Evolutionary conservation across 2,329 filamentous ascomycete genomes (phyloP).

Genomic region (Pseudopithomyces maydicus): DNA sequence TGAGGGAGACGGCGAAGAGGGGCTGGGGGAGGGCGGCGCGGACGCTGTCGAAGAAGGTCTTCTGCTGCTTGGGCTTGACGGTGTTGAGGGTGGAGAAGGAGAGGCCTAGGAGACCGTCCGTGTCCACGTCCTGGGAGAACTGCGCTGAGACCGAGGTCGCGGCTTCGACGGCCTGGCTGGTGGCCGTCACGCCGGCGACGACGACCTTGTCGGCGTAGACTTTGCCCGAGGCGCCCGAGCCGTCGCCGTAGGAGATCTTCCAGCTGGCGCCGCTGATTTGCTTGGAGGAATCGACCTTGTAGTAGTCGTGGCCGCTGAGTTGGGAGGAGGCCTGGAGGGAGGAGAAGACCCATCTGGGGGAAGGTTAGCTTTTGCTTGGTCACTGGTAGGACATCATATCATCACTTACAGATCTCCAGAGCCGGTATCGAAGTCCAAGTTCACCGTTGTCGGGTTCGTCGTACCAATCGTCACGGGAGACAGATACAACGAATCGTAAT

Average conservation of each 20-base stretch:
- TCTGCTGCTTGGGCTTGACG: conserved; percentile 55
- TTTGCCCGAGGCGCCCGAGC: conserved; percentile 64
- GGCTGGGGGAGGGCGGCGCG: conserved; percentile 56
- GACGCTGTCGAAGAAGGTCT: conserved; percentile 66
- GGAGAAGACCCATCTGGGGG: conserved; percentile 68
- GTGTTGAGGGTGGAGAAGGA: conserved; percentile 66
- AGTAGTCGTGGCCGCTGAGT: conserved; percentile 61
- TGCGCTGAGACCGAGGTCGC: conserved; percentile 62
- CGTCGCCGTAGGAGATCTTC: conserved; percentile 69
- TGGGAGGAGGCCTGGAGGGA: conserved; percentile 57
- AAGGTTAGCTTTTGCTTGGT: conserved; percentile 19
- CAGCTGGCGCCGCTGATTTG: conserved; percentile 58
- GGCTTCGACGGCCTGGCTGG: conserved; percentile 68
- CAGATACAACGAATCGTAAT: conserved; percentile 39
- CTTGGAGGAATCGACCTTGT: conserved; percentile 57
- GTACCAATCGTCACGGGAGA: conserved; percentile 65
- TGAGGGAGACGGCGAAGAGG: conserved; percentile 63
- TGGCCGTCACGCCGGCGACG: conserved; percentile 64
- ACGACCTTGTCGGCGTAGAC: conserved; percentile 70
- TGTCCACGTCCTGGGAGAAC: conserved; percentile 58
- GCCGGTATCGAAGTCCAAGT: conserved; percentile 74
- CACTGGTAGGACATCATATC: conserved; percentile 1
- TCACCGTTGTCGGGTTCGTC: conserved; percentile 57
- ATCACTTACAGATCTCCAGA: conserved; percentile 67
- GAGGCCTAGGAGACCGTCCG: conserved; percentile 65